Evolutionary conservation across 2,329 filamentous ascomycete species (phyloP).

Genomic region (Myriosclerotinia curreyana): DNA sequence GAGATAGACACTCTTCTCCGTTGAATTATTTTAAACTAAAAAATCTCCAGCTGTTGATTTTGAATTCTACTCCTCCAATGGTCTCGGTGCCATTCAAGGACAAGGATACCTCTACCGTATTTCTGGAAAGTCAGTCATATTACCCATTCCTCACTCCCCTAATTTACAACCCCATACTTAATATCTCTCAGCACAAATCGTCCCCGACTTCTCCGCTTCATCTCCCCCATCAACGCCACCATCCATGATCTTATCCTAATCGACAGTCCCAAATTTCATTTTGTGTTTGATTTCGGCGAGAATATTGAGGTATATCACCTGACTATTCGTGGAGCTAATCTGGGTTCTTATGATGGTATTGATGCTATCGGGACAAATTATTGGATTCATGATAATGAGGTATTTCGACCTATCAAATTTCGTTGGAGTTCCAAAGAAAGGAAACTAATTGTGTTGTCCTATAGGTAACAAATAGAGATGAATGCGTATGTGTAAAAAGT

Average conservation of each 20-base stretch:
- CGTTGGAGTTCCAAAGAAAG: background rate
- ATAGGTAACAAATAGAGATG: slow-evolving; percentile 40
- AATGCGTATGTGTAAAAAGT: slow-evolving; percentile 42
- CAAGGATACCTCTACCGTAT: slow-evolving; percentile 48
- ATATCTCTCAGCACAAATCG: slow-evolving; percentile 39
- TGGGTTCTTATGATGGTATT: slow-evolving; percentile 42
- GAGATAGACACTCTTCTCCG: slow-evolving; percentile 6
- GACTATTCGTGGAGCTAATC: slow-evolving; percentile 41
- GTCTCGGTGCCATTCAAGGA: slow-evolving; percentile 52
- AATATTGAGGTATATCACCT: slow-evolving; percentile 43
- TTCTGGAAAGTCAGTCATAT: slow-evolving; percentile 21
- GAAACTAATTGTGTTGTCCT: background rate
- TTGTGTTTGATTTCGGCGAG: slow-evolving; percentile 40
- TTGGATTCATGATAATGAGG: slow-evolving; percentile 42
- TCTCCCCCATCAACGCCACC: slow-evolving; percentile 28
- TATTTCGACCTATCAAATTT: background rate
- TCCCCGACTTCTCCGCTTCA: slow-evolving; percentile 30
- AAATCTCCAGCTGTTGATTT: slow-evolving; percentile 46
- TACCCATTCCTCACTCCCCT: slow-evolving; percentile 26
- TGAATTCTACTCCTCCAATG: slow-evolving; percentile 52
- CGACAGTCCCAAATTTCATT: slow-evolving; percentile 40
- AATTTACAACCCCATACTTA: slow-evolving; percentile 38
- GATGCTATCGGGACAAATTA: slow-evolving; percentile 41
- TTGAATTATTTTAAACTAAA: slow-evolving; percentile 28
- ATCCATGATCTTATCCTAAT: slow-evolving; percentile 34